Evolutionary conservation across 768 basidiomycete genomes (phyloP).

Genomic region (Calvatia gigantea): DNA sequence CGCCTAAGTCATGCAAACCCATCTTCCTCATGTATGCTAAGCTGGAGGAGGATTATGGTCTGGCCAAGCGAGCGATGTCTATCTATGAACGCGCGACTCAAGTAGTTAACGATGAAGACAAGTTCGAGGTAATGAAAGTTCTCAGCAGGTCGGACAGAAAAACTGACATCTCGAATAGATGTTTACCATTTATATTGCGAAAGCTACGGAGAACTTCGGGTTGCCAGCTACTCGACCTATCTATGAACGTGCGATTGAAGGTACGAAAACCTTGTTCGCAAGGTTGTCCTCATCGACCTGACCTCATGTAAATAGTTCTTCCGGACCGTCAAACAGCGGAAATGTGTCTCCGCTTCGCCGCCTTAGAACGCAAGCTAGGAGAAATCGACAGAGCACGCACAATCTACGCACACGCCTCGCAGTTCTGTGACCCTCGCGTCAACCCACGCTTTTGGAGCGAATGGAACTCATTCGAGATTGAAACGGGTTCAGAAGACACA

Average conservation of each 20-base stretch:
- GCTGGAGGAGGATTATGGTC: constrained; percentile 90
- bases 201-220: constrained; percentile 93
- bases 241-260: constrained; percentile 92
- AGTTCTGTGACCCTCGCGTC: constrained; percentile 96
- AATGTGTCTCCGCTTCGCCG: constrained; percentile 96
- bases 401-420: constrained; percentile 95
- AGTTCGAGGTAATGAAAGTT: constrained; percentile 73
- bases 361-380: constrained; percentile 94
- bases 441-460: constrained; percentile 93
- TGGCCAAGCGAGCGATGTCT: constrained; percentile 94
- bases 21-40: constrained; percentile 96
- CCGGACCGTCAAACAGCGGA: constrained; percentile 94
- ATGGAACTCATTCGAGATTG: constrained; percentile 98
- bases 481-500: constrained; percentile 97
- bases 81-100: constrained; percentile 92
- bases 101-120: constrained; percentile 85
- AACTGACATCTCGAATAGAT: constrained; percentile 47
- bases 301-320: constrained; percentile 42
- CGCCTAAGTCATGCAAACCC: constrained; percentile 90
- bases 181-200: constrained; percentile 96
- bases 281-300: not conserved
- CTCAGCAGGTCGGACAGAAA: not conserved
- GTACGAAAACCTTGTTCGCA: constrained; percentile 20
- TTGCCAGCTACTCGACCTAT: constrained; percentile 94
- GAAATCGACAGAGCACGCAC: constrained; percentile 98